phyloP scores from a whole-genome alignment of 2,329 filamentous ascomycete genomes.

The Gyromitra esculenta region DNA sequence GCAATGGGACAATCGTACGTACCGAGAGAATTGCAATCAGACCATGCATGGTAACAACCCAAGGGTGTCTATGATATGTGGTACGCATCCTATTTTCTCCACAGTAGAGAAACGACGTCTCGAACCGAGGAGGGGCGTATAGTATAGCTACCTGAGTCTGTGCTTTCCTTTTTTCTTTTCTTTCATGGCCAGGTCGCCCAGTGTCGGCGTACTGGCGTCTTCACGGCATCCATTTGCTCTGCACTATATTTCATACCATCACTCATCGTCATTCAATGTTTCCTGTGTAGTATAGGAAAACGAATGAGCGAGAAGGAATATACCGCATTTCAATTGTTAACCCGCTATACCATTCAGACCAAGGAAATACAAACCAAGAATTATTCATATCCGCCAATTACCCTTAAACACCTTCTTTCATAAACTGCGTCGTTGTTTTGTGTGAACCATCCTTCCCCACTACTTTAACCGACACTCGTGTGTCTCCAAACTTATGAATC shows the following conservation, averaged over 20 bases:
- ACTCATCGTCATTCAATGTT: slow-evolving; percentile 47
- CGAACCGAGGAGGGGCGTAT: slow-evolving; percentile 39
- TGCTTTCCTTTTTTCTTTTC: slow-evolving; percentile 21
- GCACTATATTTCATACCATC: slow-evolving; percentile 30
- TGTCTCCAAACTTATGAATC: background rate
- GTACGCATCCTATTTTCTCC: slow-evolving; percentile 47
- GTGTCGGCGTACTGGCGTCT: slow-evolving; percentile 50
- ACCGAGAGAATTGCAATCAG: slow-evolving; percentile 46
- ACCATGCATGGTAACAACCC: slow-evolving; percentile 32
- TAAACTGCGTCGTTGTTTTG: slow-evolving; percentile 29
- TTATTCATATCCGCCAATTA: slow-evolving; percentile 45
- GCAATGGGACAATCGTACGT: slow-evolving; percentile 46
- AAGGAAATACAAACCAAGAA: slow-evolving; percentile 52
- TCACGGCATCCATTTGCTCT: slow-evolving; percentile 44
- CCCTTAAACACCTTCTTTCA: slow-evolving; percentile 8
- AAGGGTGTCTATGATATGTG: slow-evolving; percentile 34
- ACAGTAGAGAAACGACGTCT: slow-evolving; percentile 46
- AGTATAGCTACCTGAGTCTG: slow-evolving; percentile 43
- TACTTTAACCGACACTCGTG: slow-evolving; percentile 8
- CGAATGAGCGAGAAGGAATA: slow-evolving; percentile 43
- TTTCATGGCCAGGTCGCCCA: slow-evolving; percentile 49
- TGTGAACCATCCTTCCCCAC: background rate
- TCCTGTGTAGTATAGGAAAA: slow-evolving; percentile 42
- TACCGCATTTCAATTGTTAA: slow-evolving; percentile 49
- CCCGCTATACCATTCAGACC: slow-evolving; percentile 43